A percentile compares a stretch with the other conserved stretches of the same genome.
These are phyloP conservation scores for Leccinum huronense DNA, from an alignment of 1,284 basidiomycete genomes.

Conservation along the genomic window DNA sequence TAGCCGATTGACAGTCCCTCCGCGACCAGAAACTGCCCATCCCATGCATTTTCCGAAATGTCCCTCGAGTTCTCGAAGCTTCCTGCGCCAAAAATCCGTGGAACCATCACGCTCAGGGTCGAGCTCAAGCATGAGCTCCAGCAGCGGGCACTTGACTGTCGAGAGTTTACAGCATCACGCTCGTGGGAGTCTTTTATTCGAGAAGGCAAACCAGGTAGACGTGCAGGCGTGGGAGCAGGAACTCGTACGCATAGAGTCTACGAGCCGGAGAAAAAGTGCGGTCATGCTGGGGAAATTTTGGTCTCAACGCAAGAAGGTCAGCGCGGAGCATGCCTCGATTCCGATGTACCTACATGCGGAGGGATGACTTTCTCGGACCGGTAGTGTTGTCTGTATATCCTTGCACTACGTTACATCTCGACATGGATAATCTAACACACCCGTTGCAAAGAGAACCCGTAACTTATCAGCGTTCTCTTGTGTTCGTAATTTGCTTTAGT, in stretches of 20 bases:
- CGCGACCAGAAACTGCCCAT: slow-evolving; percentile 34
- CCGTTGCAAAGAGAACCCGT: slow-evolving; percentile 8
- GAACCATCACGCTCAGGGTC: slow-evolving; percentile 25
- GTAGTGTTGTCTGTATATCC: slow-evolving; percentile 2
- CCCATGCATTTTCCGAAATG: slow-evolving; percentile 19
- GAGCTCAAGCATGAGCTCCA: slow-evolving; percentile 37
- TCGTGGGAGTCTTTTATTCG: slow-evolving; percentile 23
- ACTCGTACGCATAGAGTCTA: slow-evolving; percentile 64
- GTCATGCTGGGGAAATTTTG: slow-evolving; percentile 55
- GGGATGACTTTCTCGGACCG: slow-evolving; percentile 22
- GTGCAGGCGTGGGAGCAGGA: slow-evolving; percentile 77
- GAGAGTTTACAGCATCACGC: slow-evolving; percentile 27
- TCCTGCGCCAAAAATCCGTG: slow-evolving; percentile 27
- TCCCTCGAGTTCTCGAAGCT: slow-evolving; percentile 12
- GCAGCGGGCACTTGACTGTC: slow-evolving; percentile 29
- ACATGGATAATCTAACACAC: slow-evolving; percentile 13
- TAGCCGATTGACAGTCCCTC: slow-evolving; percentile 18
- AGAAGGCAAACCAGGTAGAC: slow-evolving; percentile 36
- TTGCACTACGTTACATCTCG: slow-evolving; percentile 13
- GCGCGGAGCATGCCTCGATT: slow-evolving; percentile 26
- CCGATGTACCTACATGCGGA: slow-evolving; percentile 30
- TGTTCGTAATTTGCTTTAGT: slow-evolving; percentile 18
- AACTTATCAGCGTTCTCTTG: slow-evolving; percentile 10
- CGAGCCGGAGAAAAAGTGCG: slow-evolving; percentile 56
- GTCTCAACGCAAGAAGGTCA: slow-evolving; percentile 45